Evolutionary conservation across 164 flowering plant genomes (phyloP), one percentile per base, ranked within the genome.

Genomic region (Umbilicus rupestris): DNA sequence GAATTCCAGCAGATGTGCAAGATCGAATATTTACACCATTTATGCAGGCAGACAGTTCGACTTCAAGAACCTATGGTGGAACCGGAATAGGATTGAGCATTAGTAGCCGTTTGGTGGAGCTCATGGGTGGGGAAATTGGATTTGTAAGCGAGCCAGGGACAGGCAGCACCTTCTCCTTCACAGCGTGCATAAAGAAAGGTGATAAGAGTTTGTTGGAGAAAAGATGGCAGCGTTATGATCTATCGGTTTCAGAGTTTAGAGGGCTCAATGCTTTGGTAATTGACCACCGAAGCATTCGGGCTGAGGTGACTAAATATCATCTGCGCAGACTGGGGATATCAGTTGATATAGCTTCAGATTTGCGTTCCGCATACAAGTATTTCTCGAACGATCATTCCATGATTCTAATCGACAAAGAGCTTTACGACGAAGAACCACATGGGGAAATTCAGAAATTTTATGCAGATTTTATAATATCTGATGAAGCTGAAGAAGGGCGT

Each of bases 81-180:
- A 90, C 98, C 17, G 98, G 98, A 16, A 89, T 93, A 65, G 98
- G 98, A 41, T 74, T 93, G 79, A 93, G 97, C 81, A 90, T 93
- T 31, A 83, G 98, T 78, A 87, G 83, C 69, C 72, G 90, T 66
- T 73, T 93, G 73, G 97, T 93, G 65, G 87, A 81, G 30, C 83
- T 89, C 52, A 93, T 93, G 98, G 77, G 77, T 57, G 98, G 98
- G 22, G 96, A 90, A 69, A 89, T 93, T 65, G 97, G 96, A 15
- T 90, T 90, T 73, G 88, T 73, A 52, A 93, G 98, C 72, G 82
- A 84, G 72, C 87, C 80, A 29, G 79, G 81, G 12, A 75, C n/a
- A 39, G 98, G 98, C 45, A 87, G 90, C 72, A 82, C 95, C 0
- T 93, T 93, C 71, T 77, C 96, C 30, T 93, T 93, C 65, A 84